phyloP scores from a whole-genome alignment of 768 basidiomycete genomes.

The Leucocoprinus sp. region DNA sequence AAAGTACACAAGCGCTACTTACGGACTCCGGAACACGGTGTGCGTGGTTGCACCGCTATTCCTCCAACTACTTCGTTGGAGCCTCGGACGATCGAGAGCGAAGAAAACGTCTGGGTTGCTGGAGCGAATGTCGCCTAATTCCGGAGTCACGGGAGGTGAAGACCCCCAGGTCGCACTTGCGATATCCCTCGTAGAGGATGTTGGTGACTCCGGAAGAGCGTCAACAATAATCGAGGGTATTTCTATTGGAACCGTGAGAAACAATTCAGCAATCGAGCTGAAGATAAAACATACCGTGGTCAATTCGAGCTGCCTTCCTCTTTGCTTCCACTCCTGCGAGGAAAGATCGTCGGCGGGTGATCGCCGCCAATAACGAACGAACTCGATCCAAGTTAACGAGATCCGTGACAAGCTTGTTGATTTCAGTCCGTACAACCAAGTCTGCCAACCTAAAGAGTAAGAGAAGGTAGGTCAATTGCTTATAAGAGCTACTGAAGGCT shows the following conservation, averaged over 20 bases:
- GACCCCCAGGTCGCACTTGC: slow-evolving; percentile 32
- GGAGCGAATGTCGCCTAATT: slow-evolving; percentile 26
- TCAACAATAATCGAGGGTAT: slow-evolving; percentile 71
- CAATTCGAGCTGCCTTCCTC: slow-evolving; percentile 24
- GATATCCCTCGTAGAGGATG: slow-evolving; percentile 47
- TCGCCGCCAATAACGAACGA: slow-evolving; percentile 68
- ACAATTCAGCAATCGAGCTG: background rate
- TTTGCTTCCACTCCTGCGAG: slow-evolving; percentile 40
- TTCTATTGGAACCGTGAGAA: slow-evolving; percentile 25
- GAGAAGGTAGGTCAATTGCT: background rate
- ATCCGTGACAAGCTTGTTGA: slow-evolving; percentile 72
- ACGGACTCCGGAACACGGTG: slow-evolving; percentile 38
- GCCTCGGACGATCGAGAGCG: slow-evolving; percentile 34
- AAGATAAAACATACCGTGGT: slow-evolving; percentile 27
- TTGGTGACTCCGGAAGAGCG: slow-evolving; percentile 43
- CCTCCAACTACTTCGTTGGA: slow-evolving; percentile 49
- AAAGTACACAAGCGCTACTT: slow-evolving; percentile 16
- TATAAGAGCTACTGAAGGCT: slow-evolving; percentile 23
- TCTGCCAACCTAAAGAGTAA: slow-evolving; percentile 60
- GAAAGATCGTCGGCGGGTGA: slow-evolving; percentile 65
- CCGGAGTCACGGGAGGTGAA: slow-evolving; percentile 31
- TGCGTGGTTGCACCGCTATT: slow-evolving; percentile 54
- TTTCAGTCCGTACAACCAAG: slow-evolving; percentile 65
- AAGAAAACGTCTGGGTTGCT: slow-evolving; percentile 40
- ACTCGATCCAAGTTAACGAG: slow-evolving; percentile 82